Evolutionary conservation across 345 rosid species (phyloP), one percentile per base, ranked within the genome.

Genomic region (Raphanus raphanistrum): DNA sequence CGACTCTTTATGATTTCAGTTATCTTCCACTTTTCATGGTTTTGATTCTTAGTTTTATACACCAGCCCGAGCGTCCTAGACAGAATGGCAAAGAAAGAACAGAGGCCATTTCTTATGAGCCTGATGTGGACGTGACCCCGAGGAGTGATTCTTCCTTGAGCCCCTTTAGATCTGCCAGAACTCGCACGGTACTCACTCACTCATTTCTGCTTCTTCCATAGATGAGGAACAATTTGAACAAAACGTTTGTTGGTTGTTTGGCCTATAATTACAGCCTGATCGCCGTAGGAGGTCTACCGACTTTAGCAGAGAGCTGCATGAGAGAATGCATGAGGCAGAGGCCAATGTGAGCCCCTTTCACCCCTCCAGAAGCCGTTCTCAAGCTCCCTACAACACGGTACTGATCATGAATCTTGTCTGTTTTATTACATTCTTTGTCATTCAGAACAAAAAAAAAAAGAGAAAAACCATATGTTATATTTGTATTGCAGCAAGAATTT

Each of bases 301-400:
- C 1, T 54, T 63, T 28, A 77, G 60, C 66, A 77, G 70, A 77
- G 76, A 77, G 65, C 15, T 70, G 45, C 31, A 70, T 35, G 80
- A 76, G 32, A 35, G 65, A 76, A 70, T 62, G 70, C 27, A 70
- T 36, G 75, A 77, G 36, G 65, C 80, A 55, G 80, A 77, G 45
- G 76, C 80, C 60, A 77, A 71, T 21, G 80, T 77, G 50, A 77
- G 80, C 76, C 80, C 80, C 43, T 77, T 77, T 70, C 80, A 77
- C 17, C 80, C 80, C 52, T 77, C 76, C 27, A 63, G 80, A 38
- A 76, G 80, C 80, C 80, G 80, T 12, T 76, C 80, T 35, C 75
- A 75, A 50, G 65, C 80, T 76, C 75, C 80, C 55, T 63, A 70
- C 70, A 62, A 63, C 21, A 70, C 70, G 43, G 80, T 76, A 70